A percentile compares a stretch with the other conserved stretches of the same genome.
phyloP scores from a whole-genome alignment of 371 early-diverging fungal genomes.

The Mortierella sp. region DNA sequence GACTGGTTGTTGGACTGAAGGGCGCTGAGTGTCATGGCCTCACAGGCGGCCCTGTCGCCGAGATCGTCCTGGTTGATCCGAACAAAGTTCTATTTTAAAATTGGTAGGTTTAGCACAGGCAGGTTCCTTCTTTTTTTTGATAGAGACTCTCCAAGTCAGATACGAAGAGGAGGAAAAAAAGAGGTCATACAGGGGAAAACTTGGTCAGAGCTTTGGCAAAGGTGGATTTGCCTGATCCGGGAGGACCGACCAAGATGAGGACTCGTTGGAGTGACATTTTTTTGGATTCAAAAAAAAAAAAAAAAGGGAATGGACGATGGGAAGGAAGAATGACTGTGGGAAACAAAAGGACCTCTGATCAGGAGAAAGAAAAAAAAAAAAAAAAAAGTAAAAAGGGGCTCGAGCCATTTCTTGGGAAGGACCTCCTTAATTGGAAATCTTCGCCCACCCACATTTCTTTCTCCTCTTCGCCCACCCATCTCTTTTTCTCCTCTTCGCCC shows the following conservation, averaged over 20 bases:
- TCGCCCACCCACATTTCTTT: background rate
- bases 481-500: no score
- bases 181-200: constrained; percentile 32
- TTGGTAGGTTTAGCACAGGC: background rate
- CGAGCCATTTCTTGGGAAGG: no score
- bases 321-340: background rate
- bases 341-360: background rate
- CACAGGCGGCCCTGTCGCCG: constrained; percentile 73
- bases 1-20: constrained; percentile 59
- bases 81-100: constrained; percentile 53
- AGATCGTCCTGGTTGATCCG: constrained; percentile 79
- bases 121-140: background rate
- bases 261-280: constrained; percentile 49
- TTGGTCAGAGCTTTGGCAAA: constrained; percentile 64
- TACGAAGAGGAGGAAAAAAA: background rate
- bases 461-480: background rate
- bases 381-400: background rate
- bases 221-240: constrained; percentile 77
- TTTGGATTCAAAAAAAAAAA: constrained; percentile 6
- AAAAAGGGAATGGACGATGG: constrained; percentile 7
- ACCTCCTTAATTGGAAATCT: no score
- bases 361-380: background rate
- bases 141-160: no score
- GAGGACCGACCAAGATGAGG: constrained; percentile 73
- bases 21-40: constrained; percentile 56